Base-by-base conservation (phyloP, 257 asterid species). In the Salvia splendens region DNA sequence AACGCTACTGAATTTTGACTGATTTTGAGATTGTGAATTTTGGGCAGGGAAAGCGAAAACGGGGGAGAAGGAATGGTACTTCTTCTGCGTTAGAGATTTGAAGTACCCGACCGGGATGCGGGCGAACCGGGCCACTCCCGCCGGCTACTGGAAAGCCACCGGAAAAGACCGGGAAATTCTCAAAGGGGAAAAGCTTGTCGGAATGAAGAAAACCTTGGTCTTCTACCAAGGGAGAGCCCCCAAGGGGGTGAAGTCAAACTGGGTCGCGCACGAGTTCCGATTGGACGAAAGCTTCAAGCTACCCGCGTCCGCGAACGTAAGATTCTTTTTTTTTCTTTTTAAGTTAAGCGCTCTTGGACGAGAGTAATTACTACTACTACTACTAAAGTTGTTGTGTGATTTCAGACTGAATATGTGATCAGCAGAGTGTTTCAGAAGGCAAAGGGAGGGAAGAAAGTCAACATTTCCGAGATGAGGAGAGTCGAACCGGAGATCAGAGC, bases 191-290 rank as follows among this genome's bases (percentile, higher is more conserved):
- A 68, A 60, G 8, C 59, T 87, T 0, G 84, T 90, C 0, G 96
- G 97, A 4, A 86, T 81, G 95, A 90, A 86, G 74, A 90, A 90
- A 69, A 87, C 95, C 28, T 70, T 90, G 20, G 97, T 90, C 68
- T 90, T 90, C 62, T 90, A 90, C 83, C 55, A 42, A 32, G 97
- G 97, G 4, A 87, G 97, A 75, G 97, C 97, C 5, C 95, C 97
- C 0, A 87, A 79, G 74, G 97, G 97, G 4, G 83, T 73, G 38
- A 87, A 86, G 57, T 73, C 89, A 4, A 84, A 84, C 74, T 87
- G 97, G 97, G 95, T 90, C 24, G 65, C 65, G 57, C 97, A 90
- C 73, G 97, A 90, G 16, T 90, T 74, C 65, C 79, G 96, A 75
- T 62, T 87, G 15, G 93, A 89, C 6, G 80, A 78, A 61, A 24